Percentiles rank a stretch among this genome's conserved stretches.
Evolutionary conservation across 2,329 filamentous ascomycete species (phyloP).

Genomic region (Xylariaceae sp.): DNA sequence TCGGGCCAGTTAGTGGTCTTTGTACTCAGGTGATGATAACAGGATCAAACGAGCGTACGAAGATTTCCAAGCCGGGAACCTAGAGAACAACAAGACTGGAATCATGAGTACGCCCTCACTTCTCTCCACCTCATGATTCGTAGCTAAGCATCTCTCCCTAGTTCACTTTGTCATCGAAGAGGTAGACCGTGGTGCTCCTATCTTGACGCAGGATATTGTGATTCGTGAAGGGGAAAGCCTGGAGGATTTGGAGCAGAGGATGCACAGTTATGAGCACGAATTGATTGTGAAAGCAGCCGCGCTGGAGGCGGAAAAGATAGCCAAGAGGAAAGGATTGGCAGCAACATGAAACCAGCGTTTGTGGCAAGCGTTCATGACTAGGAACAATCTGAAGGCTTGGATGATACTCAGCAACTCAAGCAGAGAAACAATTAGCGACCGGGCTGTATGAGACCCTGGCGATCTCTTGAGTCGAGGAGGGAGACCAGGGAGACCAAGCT

Average conservation of each 20-base stretch:
- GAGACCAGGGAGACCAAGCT: too few relatives aligned
- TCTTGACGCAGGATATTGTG: slow-evolving; percentile 58
- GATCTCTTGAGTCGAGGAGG: too few relatives aligned
- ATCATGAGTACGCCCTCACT: slow-evolving; percentile 54
- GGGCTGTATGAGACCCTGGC: too few relatives aligned
- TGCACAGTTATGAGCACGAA: slow-evolving; percentile 63
- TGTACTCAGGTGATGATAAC: background rate
- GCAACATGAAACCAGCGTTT: slow-evolving; percentile 5
- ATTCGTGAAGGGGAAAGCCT: slow-evolving; percentile 52
- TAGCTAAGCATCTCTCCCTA: background rate
- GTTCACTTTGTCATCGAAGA: slow-evolving; percentile 62
- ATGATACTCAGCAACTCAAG: too few relatives aligned
- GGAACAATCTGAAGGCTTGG: background rate
- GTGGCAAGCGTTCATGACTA: background rate
- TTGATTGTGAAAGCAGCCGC: slow-evolving; percentile 63
- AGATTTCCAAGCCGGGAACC: slow-evolving; percentile 52
- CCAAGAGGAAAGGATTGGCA: slow-evolving; percentile 13
- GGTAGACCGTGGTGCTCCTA: slow-evolving; percentile 65
- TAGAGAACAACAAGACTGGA: slow-evolving; percentile 60
- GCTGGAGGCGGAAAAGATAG: slow-evolving; percentile 19
- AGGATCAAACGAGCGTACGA: slow-evolving; percentile 63
- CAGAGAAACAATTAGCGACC: too few relatives aligned
- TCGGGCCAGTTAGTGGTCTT: background rate
- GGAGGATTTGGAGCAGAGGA: slow-evolving; percentile 56
- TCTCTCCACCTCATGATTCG: background rate